Evolutionary conservation across 371 early-diverging fungal genomes (phyloP).

Genomic region (Chytridiales sp.): DNA sequence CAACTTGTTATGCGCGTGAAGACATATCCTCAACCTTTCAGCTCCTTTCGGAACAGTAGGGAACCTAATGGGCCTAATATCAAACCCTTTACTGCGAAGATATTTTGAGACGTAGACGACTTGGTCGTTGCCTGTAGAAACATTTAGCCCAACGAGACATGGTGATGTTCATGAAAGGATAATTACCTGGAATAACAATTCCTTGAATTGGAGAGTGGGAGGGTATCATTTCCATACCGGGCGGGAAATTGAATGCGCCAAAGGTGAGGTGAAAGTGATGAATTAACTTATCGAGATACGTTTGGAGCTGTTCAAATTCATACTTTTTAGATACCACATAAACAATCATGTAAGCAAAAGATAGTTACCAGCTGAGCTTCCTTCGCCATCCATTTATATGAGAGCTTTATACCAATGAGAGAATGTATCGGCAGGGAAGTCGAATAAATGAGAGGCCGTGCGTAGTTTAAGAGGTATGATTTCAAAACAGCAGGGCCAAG

Average conservation of each 20-base stretch:
- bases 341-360: background rate
- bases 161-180: background rate
- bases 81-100: conserved; percentile 61
- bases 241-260: background rate
- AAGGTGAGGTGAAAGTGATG: conserved; percentile 15
- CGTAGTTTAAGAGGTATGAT: conserved; percentile 77
- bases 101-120: conserved; percentile 60
- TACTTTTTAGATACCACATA: background rate
- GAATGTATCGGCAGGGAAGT: conserved; percentile 67
- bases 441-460: conserved; percentile 77
- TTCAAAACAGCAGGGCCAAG: conserved; percentile 62
- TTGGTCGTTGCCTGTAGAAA: conserved; percentile 56
- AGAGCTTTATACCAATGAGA: conserved; percentile 33
- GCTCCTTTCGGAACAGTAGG: conserved; percentile 80
- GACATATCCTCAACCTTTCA: conserved; percentile 78
- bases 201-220: conserved; percentile 75
- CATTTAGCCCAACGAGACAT: background rate
- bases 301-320: conserved; percentile 25
- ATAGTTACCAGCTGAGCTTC: conserved; percentile 26
- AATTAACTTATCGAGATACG: conserved; percentile 17
- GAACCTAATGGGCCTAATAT: conserved; percentile 74
- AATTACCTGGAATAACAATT: conserved; percentile 63
- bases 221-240: conserved; percentile 38
- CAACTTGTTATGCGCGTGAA: conserved; percentile 71
- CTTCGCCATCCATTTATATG: conserved; percentile 31